These are phyloP conservation scores for Daedaleopsis nitida DNA, from an alignment of 768 basidiomycete species.

Conservation along the genomic window DNA sequence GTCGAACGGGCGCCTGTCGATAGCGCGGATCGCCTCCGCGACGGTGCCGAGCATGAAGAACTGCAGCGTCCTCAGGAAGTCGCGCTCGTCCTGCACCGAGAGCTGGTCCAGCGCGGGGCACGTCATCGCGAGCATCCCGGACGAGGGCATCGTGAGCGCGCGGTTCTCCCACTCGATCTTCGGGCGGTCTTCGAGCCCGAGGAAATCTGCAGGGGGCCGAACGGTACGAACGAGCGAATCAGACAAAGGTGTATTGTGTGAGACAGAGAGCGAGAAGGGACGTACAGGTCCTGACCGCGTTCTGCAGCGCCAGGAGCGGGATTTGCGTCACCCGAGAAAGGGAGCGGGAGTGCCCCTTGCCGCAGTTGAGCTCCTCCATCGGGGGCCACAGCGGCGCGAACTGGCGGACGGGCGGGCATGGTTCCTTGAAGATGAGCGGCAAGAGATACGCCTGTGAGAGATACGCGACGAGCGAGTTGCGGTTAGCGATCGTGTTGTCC, in stretches of 20 bases:
- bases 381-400: slow-evolving; percentile 2
- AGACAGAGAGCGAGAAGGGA: neutral
- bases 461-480: slow-evolving; percentile 7
- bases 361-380: slow-evolving; percentile 7
- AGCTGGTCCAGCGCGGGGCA: neutral
- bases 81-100: neutral
- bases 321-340: neutral
- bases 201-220: slow-evolving; percentile 3
- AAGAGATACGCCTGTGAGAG: slow-evolving; percentile 15
- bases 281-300: slow-evolving; percentile 9
- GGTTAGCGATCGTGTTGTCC: neutral
- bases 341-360: neutral
- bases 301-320: slow-evolving; percentile 8
- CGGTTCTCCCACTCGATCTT: slow-evolving; percentile 5
- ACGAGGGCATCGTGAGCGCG: slow-evolving; percentile 9
- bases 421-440: slow-evolving; percentile 2
- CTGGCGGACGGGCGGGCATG: neutral
- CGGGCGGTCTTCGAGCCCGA: slow-evolving; percentile 3
- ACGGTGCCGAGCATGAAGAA: slow-evolving; percentile 8
- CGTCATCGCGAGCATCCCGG: slow-evolving; percentile 1
- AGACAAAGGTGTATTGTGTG: neutral
- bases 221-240: neutral
- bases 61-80: slow-evolving; percentile 10
- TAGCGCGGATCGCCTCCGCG: slow-evolving; percentile 11
- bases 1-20: slow-evolving; percentile 12